phyloP scores from a whole-genome alignment of 768 basidiomycete genomes.

The Mycena alexandri region DNA sequence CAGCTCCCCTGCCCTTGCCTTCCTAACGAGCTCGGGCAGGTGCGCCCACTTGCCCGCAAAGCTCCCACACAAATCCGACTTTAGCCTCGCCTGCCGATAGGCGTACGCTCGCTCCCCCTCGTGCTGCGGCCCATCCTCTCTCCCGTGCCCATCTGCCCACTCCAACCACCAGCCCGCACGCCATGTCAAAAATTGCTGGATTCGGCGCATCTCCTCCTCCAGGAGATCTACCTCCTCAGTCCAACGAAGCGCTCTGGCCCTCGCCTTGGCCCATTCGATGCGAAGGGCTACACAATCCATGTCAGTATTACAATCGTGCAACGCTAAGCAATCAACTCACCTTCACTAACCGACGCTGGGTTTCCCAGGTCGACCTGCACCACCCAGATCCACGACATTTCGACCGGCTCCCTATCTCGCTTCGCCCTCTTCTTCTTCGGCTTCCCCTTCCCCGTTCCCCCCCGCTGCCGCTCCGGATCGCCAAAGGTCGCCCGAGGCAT shows the following conservation, averaged over 20 bases:
- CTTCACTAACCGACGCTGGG: background rate
- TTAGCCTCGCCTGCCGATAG: background rate
- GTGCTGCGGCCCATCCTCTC: background rate
- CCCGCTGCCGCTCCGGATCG: background rate
- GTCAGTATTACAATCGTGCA: too few species aligned
- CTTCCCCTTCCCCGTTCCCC: background rate
- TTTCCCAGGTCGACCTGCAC: slow-evolving; percentile 6
- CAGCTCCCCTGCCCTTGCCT: background rate
- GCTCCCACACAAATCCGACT: background rate
- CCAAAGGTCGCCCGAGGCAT: slow-evolving; percentile 11
- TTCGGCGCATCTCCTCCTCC: slow-evolving; percentile 43
- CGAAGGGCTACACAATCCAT: too few species aligned
- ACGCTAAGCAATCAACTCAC: background rate
- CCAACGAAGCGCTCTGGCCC: slow-evolving; percentile 34
- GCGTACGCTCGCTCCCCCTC: background rate
- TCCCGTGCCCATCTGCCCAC: background rate
- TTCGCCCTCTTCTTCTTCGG: background rate
- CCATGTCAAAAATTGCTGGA: slow-evolving; percentile 31
- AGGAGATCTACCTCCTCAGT: slow-evolving; percentile 41
- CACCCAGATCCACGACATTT: slow-evolving; percentile 17
- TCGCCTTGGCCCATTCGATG: slow-evolving; percentile 30
- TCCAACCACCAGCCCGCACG: slow-evolving; percentile 34
- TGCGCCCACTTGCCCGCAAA: background rate
- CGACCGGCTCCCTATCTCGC: background rate
- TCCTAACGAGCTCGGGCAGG: background rate